phyloP scores from a whole-genome alignment of 345 rosid species.

The Psidium friedrichsthalianum region DNA sequence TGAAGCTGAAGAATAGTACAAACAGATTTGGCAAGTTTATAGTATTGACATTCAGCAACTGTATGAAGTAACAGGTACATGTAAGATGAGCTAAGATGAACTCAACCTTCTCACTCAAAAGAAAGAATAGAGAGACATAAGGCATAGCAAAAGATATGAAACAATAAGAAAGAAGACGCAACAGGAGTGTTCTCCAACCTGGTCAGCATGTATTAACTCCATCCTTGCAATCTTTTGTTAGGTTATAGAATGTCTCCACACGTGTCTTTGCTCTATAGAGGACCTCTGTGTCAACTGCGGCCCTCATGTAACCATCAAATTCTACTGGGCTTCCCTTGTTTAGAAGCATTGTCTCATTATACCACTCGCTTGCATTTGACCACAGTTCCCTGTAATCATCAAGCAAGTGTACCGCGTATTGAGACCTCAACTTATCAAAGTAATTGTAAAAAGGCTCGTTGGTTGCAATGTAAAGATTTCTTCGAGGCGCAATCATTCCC shows the following conservation, averaged over 20 bases:
- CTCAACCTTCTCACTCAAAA: not conserved
- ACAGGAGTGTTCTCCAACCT: slow-evolving; percentile 7
- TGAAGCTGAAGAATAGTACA: not conserved
- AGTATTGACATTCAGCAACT: not conserved
- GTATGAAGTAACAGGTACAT: not conserved
- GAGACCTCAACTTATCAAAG: slow-evolving; percentile 92
- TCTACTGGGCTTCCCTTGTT: slow-evolving; percentile 69
- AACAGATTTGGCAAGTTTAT: not conserved
- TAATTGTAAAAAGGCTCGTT: slow-evolving; percentile 84
- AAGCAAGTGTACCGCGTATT: slow-evolving; percentile 72
- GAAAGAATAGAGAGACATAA: not conserved
- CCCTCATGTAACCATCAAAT: slow-evolving; percentile 97
- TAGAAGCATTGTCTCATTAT: slow-evolving; percentile 63
- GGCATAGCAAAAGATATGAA: not conserved
- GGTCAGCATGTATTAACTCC: slow-evolving; percentile 80
- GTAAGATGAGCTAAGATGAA: not conserved
- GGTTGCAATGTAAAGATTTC: slow-evolving; percentile 76
- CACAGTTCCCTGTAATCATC: slow-evolving; percentile 77
- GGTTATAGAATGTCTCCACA: slow-evolving; percentile 81
- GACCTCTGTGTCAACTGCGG: slow-evolving; percentile 90
- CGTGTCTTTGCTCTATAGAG: slow-evolving; percentile 65
- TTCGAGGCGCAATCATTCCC: slow-evolving; percentile 55
- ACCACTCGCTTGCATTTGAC: slow-evolving; percentile 92
- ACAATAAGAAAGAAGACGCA: not conserved
- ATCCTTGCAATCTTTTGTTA: slow-evolving; percentile 84